phyloP scores from a whole-genome alignment of 805 yeast genomes.

The Ogataea thermomethanolica region DNA sequence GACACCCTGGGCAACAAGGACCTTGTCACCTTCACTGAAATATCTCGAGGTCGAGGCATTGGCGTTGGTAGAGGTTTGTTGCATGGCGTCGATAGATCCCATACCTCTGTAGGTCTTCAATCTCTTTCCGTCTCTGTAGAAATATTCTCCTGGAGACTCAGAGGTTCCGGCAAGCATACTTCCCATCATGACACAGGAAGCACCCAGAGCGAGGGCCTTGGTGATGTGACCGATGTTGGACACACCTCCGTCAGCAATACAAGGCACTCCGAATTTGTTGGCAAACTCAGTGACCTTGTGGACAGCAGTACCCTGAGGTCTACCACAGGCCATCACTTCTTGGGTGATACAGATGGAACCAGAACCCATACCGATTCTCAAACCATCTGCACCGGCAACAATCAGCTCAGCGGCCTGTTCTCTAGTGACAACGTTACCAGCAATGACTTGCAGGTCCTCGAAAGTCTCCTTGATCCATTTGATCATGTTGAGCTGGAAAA shows the following conservation, averaged over 20 bases:
- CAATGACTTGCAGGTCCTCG: conserved; percentile 85
- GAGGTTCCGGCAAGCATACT: conserved; percentile 98
- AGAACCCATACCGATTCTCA: conserved; percentile 99
- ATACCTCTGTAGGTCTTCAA: conserved; percentile 97
- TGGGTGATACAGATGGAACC: conserved; percentile 99
- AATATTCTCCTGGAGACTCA: conserved; percentile 98
- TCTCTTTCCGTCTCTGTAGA: conserved; percentile 97
- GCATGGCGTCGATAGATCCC: conserved; percentile 99
- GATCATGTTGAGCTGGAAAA: conserved; percentile 92
- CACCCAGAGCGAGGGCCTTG: conserved; percentile 95
- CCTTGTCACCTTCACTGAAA: conserved; percentile 93
- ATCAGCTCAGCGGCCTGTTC: conserved; percentile 97
- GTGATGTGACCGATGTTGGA: conserved; percentile 98
- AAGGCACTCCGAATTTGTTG: conserved; percentile 93
- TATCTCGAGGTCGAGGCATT: conserved; percentile 98
- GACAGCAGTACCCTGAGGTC: conserved; percentile 99
- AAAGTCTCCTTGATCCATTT: conserved; percentile 79
- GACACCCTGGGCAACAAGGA: conserved; percentile 98
- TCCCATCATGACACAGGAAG: conserved; percentile 99
- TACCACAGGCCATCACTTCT: conserved; percentile 99
- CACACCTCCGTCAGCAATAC: conserved; percentile 99
- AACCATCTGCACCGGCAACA: conserved; percentile 95
- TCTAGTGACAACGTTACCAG: conserved; percentile 98
- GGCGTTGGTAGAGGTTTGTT: conserved; percentile 79
- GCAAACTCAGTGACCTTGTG: conserved; percentile 93